Percentiles rank a stretch among this genome's conserved stretches.
Evolutionary conservation across 371 early-diverging fungal genomes (phyloP).

Genomic region (Mucor mucedo): DNA sequence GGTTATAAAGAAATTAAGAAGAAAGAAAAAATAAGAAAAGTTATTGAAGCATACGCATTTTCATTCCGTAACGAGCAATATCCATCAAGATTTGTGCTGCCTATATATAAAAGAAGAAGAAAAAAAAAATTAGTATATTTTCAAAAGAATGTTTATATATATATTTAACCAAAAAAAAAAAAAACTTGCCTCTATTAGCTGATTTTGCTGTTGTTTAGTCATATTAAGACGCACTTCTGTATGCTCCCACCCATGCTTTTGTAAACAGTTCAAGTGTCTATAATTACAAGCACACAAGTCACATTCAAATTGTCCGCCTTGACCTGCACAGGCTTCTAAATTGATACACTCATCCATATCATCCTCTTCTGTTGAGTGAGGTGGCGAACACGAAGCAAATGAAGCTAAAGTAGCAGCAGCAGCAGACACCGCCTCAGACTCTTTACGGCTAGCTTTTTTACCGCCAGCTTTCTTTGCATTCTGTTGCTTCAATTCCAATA

Average conservation of each 20-base stretch:
- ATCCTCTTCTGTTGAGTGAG: constrained; percentile 10
- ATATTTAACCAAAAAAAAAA: constrained; percentile 4
- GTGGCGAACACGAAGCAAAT: constrained; percentile 35
- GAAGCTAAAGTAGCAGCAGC: constrained; percentile 54
- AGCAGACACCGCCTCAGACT: constrained; percentile 43
- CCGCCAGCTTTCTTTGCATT: constrained; percentile 11
- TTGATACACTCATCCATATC: constrained; percentile 29
- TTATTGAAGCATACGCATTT: constrained; percentile 31
- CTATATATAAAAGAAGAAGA: too few species aligned
- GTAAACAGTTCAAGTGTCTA: constrained; percentile 45
- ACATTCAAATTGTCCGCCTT: constrained; percentile 36
- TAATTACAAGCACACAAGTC: constrained; percentile 37
- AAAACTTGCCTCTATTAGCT: constrained; percentile 48
- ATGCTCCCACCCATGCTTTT: constrained; percentile 47
- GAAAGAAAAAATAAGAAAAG: not conserved
- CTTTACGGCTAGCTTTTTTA: constrained; percentile 30
- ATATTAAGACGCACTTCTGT: constrained; percentile 24
- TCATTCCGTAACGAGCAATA: constrained; percentile 54
- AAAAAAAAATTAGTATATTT: constrained; percentile 3
- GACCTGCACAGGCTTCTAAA: constrained; percentile 38
- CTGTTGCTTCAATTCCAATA: constrained; percentile 31
- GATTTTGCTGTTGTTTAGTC: constrained; percentile 52
- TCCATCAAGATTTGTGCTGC: constrained; percentile 61
- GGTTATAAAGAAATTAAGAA: not conserved
- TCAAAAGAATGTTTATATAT: not conserved